Base-by-base conservation (phyloP, 495 filamentous ascomycete genomes). In the Clavariopsis aquatica region DNA sequence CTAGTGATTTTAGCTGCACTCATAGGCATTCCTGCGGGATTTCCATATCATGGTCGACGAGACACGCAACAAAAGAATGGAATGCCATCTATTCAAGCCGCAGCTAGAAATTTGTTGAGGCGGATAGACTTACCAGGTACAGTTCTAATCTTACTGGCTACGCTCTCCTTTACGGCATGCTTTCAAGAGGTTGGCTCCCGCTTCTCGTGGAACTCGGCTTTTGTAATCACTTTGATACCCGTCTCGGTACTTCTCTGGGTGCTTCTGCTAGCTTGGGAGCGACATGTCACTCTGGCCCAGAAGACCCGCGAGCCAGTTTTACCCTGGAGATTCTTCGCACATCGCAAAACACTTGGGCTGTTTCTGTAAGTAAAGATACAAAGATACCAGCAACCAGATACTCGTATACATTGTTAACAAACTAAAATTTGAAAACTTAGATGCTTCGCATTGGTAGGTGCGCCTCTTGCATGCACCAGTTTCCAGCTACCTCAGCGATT, bases 141-240 rank as follows among this genome's bases (percentile, higher is more conserved):
- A 45, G 19, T 28, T 24, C 29, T 46, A 15, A 12, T 61, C 1
- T 52, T 66, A 22, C 29, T 49, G 36, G 41, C 58, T 9, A 59
- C 64, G 17, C 31, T 66, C 17, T 54, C 61, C 0, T 52, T 66
- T 27, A 43, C 52, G 22, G 52, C 53, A 6, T 56, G 26, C 22
- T 45, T 66, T 15, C 28, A 62, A 51, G 64, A 66, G 46, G 64
- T 26, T 6, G 59, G 45, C 7, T 28, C 31, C 6, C 13, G 20
- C 19, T 62, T 45, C 38, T 27, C 60, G 9, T 66, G 64, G 64
- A 41, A 56, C n/a, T 57, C 60, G 8, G 27, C 60, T 6, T 60
- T 10, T 49, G 46, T 49, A 8, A 49, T 49, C 9, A 13, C 46
- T 8, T 22, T 49, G 12, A 10, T 49, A 8, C 12, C 22, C 46